Conservation (phyloP, 1,139 yeast genomes). For the Torulaspora pretoriensis region DNA sequence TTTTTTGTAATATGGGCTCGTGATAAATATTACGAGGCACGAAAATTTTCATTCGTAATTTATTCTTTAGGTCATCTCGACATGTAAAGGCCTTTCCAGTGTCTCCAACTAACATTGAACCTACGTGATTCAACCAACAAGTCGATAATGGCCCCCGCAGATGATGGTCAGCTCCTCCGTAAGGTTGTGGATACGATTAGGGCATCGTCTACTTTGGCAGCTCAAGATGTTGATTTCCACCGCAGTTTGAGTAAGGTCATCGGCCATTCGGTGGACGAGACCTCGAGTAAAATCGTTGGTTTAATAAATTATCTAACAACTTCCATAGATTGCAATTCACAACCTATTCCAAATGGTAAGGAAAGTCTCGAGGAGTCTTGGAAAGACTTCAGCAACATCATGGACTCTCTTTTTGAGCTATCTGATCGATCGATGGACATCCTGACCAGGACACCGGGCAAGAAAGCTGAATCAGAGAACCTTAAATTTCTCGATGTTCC, state of each 20-base stretch:
- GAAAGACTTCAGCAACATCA: slow-evolving; percentile 56
- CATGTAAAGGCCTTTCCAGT: background rate
- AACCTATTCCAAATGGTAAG: slow-evolving; percentile 38
- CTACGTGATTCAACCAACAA: background rate
- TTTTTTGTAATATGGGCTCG: too few relatives aligned
- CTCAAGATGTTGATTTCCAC: slow-evolving; percentile 76
- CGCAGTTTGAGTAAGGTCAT: slow-evolving; percentile 59
- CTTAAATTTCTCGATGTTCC: slow-evolving; percentile 51
- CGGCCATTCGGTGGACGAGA: slow-evolving; percentile 41
- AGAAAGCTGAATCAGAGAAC: slow-evolving; percentile 18
- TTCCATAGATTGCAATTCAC: slow-evolving; percentile 41
- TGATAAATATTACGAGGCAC: background rate
- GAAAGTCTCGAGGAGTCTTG: slow-evolving; percentile 51
- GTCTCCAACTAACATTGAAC: too few relatives aligned
- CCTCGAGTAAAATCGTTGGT: slow-evolving; percentile 46
- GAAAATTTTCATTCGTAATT: background rate
- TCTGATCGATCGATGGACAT: slow-evolving; percentile 63
- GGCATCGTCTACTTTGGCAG: slow-evolving; percentile 66
- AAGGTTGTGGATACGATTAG: slow-evolving; percentile 45
- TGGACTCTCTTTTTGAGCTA: slow-evolving; percentile 73
- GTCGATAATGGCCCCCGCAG: background rate
- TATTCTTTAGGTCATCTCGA: slow-evolving; percentile 3
- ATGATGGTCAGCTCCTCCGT: slow-evolving; percentile 5
- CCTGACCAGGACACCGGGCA: slow-evolving; percentile 27
- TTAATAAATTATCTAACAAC: slow-evolving; percentile 52